Evolutionary conservation across 306 rosid genomes (phyloP).

Genomic region (Sechiopsis laciniata): DNA sequence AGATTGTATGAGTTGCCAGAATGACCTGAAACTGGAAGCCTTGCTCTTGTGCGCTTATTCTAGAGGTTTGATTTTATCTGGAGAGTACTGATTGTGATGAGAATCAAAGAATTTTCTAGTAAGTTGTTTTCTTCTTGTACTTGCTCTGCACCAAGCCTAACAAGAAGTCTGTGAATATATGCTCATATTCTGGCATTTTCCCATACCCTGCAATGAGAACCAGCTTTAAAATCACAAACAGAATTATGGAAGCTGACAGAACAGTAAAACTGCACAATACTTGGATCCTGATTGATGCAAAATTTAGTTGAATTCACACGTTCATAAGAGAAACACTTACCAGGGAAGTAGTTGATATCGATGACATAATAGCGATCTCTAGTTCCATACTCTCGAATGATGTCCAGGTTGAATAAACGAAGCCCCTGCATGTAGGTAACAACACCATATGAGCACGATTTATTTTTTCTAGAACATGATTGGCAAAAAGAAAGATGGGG

Average conservation of each 20-base stretch:
- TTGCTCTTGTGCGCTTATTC: constrained; percentile 13
- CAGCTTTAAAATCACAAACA: background rate
- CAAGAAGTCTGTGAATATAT: constrained; percentile 82
- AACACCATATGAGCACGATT: background rate
- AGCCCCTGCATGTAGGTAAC: no score
- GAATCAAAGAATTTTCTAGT: constrained; percentile 12
- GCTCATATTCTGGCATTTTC: constrained; percentile 90
- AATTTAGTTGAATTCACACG: no score
- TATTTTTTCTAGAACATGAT: background rate
- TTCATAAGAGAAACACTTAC: no score
- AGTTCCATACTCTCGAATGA: constrained; percentile 70
- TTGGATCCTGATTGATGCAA: no score
- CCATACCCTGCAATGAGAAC: constrained; percentile 56
- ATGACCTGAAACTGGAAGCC: background rate
- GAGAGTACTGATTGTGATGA: constrained; percentile 4
- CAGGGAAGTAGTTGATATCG: constrained; percentile 94
- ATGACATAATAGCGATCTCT: constrained; percentile 71
- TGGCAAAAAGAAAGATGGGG: background rate
- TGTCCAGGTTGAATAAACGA: constrained; percentile 81
- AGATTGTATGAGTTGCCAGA: background rate
- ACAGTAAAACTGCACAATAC: background rate
- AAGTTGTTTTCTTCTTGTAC: constrained; percentile 43
- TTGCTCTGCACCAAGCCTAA: constrained; percentile 54
- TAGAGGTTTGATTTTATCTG: background rate
- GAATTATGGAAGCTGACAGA: background rate